phyloP scores from a whole-genome alignment of 768 basidiomycete species.

The Podaxis sp. region DNA sequence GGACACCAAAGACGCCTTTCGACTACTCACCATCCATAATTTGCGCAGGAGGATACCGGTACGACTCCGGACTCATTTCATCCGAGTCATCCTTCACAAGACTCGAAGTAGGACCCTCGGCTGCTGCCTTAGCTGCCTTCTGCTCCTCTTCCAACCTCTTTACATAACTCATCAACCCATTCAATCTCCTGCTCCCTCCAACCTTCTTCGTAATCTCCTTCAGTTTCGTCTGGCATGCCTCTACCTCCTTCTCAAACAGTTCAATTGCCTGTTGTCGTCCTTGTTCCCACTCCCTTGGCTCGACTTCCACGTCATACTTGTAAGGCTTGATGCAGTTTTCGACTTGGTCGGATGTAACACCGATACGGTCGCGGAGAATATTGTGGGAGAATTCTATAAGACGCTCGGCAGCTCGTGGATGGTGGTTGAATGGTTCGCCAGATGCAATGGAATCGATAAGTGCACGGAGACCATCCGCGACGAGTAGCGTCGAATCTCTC shows the following conservation, averaged over 20 bases:
- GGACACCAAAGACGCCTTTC: background rate
- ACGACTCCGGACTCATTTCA: conserved; percentile 60
- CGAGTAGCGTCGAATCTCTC: conserved; percentile 87
- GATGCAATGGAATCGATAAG: conserved; percentile 87
- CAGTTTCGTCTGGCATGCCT: conserved; percentile 81
- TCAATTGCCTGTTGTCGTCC: conserved; percentile 74
- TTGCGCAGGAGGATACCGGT: conserved; percentile 88
- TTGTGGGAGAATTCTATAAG: conserved; percentile 90
- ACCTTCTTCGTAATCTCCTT: conserved; percentile 84
- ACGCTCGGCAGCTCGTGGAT: conserved; percentile 84
- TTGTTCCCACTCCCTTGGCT: conserved; percentile 85
- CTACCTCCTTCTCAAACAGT: conserved; percentile 80
- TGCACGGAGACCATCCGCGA: conserved; percentile 87
- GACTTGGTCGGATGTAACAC: conserved; percentile 95
- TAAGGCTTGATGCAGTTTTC: conserved; percentile 99
- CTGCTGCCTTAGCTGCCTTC: conserved; percentile 43
- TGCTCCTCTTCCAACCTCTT: conserved; percentile 75
- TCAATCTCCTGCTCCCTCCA: conserved; percentile 80
- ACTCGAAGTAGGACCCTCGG: conserved; percentile 18
- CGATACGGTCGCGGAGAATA: conserved; percentile 90
- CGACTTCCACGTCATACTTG: conserved; percentile 98
- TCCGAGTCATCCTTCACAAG: conserved; percentile 30
- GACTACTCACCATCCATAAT: conserved; percentile 79
- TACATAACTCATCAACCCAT: conserved; percentile 74
- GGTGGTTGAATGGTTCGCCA: conserved; percentile 89